Evolutionary conservation across 2,329 filamentous ascomycete species (phyloP).

Genomic region (Paecilomyces formosus): DNA sequence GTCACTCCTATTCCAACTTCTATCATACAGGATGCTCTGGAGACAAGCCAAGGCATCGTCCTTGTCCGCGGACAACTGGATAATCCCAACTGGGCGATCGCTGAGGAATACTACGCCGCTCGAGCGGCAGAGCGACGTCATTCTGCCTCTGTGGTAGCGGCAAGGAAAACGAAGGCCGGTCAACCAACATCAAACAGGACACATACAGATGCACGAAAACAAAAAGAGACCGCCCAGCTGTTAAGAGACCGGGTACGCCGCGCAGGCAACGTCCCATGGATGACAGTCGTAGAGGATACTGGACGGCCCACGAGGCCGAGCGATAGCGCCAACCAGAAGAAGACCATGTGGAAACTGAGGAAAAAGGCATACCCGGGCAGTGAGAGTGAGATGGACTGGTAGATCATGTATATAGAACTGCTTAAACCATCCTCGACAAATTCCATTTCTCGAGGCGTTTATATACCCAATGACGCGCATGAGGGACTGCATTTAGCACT

Average conservation of each 20-base stretch:
- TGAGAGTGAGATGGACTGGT: slow-evolving; percentile 30
- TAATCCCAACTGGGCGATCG: slow-evolving; percentile 39
- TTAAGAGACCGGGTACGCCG: slow-evolving; percentile 27
- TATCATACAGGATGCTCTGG: slow-evolving; percentile 20
- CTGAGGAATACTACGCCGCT: slow-evolving; percentile 35
- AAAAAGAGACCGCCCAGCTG: slow-evolving; percentile 14
- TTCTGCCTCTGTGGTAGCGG: slow-evolving; percentile 13
- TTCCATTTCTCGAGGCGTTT: background rate
- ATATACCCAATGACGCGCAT: background rate
- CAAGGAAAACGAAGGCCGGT: slow-evolving; percentile 11
- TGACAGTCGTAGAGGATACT: slow-evolving; percentile 30
- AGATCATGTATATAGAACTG: slow-evolving; percentile 2
- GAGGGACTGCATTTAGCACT: no score
- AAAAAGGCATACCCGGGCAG: slow-evolving; percentile 31
- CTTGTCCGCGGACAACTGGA: slow-evolving; percentile 42
- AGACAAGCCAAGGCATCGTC: slow-evolving; percentile 34
- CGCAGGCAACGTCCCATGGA: slow-evolving; percentile 34
- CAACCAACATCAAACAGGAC: background rate
- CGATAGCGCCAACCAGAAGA: slow-evolving; percentile 16
- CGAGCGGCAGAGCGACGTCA: slow-evolving; percentile 28
- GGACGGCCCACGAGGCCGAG: slow-evolving; percentile 16
- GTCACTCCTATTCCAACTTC: slow-evolving; percentile 40
- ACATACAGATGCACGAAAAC: slow-evolving; percentile 7
- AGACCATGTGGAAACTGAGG: slow-evolving; percentile 31
- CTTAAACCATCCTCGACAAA: background rate